Base-by-base conservation (phyloP, 495 filamentous ascomycete genomes). In the Penicillium coprophilum region DNA sequence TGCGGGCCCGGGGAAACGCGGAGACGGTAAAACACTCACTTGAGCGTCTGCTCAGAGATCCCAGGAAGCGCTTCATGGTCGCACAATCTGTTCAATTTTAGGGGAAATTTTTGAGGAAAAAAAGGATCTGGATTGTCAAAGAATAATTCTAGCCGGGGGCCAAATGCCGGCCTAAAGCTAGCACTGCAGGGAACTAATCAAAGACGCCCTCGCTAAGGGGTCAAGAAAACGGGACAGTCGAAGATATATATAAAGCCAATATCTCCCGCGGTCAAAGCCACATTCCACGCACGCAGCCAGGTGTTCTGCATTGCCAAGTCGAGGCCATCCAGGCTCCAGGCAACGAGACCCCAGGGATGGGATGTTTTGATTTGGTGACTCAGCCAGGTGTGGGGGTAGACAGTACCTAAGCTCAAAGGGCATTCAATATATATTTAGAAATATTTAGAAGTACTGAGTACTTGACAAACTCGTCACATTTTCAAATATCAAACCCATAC, bases 1-100 rank as follows among this genome's bases (percentile, higher is more conserved):
- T 54, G 53, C 50, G 46, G 58, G 24, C 24, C 24, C 24, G 5
- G 24, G 59, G 48, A 62, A 53, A 36, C 13, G 31, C 39, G 57
- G 49, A 40, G 48, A 49, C 38, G 48, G 50, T 56, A 40, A 48
- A n/a, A 27, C 48, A 62, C 64, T 55, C 47, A 71, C 71, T 69
- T 27, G 65, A 61, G 27, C 68, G 69, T 55, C 64, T 60, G 17
- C 28, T 63, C 41, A 47, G 28, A n/a, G 47, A 32, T 39, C 56
- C 45, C 17, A 60, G 27, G 31, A 63, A 63, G n/a, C 61, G 57
- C 57, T 63, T 63, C 61, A 63, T 61, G 38, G 12, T 48, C 19
- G 30, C 11, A 49, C 34, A n/a, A 7, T 52, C 11, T 39, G 3
- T 30, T 15, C n/a, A 11, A 27, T 44, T 44, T 45, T 17, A 28